Base-by-base conservation (phyloP, 768 basidiomycete species). In the Lactarius psammicola region DNA sequence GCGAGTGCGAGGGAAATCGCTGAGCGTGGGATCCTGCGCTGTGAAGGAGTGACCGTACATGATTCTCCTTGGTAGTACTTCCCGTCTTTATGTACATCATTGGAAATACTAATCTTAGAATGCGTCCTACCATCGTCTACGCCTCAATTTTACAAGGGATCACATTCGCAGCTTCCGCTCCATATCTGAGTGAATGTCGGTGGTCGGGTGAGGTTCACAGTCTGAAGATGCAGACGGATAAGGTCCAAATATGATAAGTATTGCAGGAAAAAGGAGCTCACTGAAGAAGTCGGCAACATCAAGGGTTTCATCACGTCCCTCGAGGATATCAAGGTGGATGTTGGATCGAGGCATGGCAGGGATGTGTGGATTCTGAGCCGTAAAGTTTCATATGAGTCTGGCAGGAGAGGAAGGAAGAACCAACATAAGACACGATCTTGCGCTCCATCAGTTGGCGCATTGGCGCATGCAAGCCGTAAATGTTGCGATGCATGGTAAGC, bases 391-490 rank as follows among this genome's bases (percentile, higher is more conserved):
- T 44, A 64, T 42, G 53, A 31, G 61, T 44, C 26, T 20, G 20
- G 58, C 49, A 5, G 7, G 17, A 62, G 3, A 23, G 28, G 68
- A 18, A 42, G n/a, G 10, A 38, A 46, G 36, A 8, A 79, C 89
- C 69, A 71, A 95, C 95, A 63, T 84, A 76, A 38, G 84, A 78
- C 10, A 95, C 92, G 49, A 95, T 83, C 80, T 89, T 90, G 73
- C 94, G 86, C 76, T 99, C 97, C 97, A 98, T 98, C 69, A 97
- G 81, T 60, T 87, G 80, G 34, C 95, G 85, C 77, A 96, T 85
- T 2, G 97, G 97, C 23, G 90, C 87, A 74, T 94, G 93, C 71
- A 98, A 75, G 40, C 97, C 97, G 72, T 88, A 89, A 36, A 89
- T 74, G 75, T 93, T 87, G 54, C 95, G 87, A 74, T 94, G 85